phyloP scores from a whole-genome alignment of 768 basidiomycete species.

The Lactifluus subvellereus region DNA sequence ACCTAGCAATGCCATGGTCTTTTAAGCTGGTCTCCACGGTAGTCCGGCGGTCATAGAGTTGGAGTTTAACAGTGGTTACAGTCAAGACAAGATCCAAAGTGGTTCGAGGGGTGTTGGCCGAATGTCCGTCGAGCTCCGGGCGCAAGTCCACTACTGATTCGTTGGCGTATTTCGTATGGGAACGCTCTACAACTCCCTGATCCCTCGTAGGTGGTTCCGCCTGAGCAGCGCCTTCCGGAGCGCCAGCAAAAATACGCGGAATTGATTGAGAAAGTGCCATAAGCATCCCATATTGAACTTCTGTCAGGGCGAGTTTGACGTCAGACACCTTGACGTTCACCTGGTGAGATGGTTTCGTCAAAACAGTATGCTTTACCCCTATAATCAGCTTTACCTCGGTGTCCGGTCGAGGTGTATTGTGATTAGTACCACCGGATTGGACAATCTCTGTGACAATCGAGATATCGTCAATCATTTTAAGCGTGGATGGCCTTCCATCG shows the following conservation, averaged over 20 bases:
- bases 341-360: conserved; percentile 35
- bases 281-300: conserved; percentile 73
- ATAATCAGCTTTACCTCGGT: conserved; percentile 51
- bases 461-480: conserved; percentile 93
- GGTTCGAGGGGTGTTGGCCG: conserved; percentile 43
- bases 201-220: conserved; percentile 26
- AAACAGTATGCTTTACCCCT: conserved; percentile 2
- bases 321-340: conserved; percentile 72
- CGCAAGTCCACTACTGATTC: conserved; percentile 36
- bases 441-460: conserved; percentile 61
- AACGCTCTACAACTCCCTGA: conserved; percentile 15
- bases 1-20: conserved; percentile 77
- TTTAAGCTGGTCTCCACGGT: conserved; percentile 51
- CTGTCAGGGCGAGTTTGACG: conserved; percentile 76
- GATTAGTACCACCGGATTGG: conserved; percentile 55
- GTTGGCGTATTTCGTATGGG: conserved; percentile 22
- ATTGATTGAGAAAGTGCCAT: conserved; percentile 63
- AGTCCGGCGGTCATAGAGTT: conserved; percentile 74
- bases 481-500: conserved; percentile 42
- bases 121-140: conserved; percentile 50
- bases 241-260: conserved; percentile 52
- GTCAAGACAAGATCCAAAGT: conserved; percentile 68
- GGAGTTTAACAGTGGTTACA: conserved; percentile 68
- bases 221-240: conserved; percentile 39
- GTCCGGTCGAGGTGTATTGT: conserved; percentile 54